phyloP scores from a whole-genome alignment of 148 eudicot species.

The Spergularia bocconei region DNA sequence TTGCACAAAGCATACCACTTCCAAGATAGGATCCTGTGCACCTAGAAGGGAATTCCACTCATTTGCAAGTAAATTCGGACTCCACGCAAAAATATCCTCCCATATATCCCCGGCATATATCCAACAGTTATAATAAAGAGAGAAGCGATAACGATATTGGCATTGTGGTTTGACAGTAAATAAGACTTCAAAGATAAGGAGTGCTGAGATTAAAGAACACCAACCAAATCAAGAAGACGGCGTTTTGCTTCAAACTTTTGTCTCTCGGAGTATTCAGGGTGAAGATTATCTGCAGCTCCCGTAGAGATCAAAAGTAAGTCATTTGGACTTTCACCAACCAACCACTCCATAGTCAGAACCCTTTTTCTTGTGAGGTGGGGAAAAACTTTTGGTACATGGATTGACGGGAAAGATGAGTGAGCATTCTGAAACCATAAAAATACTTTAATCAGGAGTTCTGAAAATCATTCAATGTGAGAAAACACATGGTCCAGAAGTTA shows the following conservation, averaged over 20 bases:
- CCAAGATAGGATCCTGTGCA: background rate
- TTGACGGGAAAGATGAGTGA: slow-evolving; percentile 74
- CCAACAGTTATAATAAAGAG: background rate
- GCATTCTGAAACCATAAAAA: slow-evolving; percentile 59
- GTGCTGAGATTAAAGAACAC: slow-evolving; percentile 11
- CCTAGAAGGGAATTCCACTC: too few relatives aligned
- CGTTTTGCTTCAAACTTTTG: slow-evolving; percentile 59
- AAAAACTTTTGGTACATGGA: slow-evolving; percentile 74
- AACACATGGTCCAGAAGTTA: background rate
- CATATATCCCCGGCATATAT: background rate
- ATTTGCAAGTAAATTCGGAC: too few relatives aligned
- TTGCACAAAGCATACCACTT: background rate
- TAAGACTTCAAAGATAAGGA: background rate
- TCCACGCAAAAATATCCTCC: background rate
- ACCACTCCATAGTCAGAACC: slow-evolving; percentile 95
- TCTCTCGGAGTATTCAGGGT: slow-evolving; percentile 40
- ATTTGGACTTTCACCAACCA: slow-evolving; percentile 85
- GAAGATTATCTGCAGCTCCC: slow-evolving; percentile 30
- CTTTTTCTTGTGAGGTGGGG: slow-evolving; percentile 62
- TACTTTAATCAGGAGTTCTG: slow-evolving; percentile 13
- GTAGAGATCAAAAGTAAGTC: slow-evolving; percentile 59
- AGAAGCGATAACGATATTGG: background rate
- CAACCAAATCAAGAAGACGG: slow-evolving; percentile 85
- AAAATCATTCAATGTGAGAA: background rate
- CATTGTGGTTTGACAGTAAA: background rate